These are phyloP conservation scores for Mycena belliarum DNA, from an alignment of 768 basidiomycete genomes.

Conservation along the genomic window DNA sequence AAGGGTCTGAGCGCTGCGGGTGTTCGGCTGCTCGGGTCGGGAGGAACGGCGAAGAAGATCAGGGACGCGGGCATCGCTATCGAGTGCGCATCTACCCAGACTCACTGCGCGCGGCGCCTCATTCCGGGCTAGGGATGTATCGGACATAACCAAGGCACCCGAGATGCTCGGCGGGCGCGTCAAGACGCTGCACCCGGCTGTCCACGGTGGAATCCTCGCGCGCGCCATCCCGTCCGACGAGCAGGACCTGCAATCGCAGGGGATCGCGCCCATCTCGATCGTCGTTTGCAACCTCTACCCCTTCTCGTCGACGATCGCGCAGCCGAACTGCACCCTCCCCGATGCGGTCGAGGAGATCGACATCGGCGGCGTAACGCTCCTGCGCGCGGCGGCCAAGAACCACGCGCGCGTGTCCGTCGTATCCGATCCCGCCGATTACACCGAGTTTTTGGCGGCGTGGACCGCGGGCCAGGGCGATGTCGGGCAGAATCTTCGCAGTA, in stretches of 20 bases:
- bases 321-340: conserved; percentile 85
- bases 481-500: conserved; percentile 67
- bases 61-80: conserved; percentile 90
- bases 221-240: conserved; percentile 90
- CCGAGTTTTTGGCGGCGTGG: conserved; percentile 77
- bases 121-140: conserved; percentile 74
- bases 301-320: conserved; percentile 87
- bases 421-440: conserved; percentile 88
- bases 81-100: conserved; percentile 59
- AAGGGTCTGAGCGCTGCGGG: conserved; percentile 79
- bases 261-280: conserved; percentile 90
- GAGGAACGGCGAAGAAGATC: conserved; percentile 97
- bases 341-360: conserved; percentile 98
- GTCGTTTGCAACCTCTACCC: conserved; percentile 99
- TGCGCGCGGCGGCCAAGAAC: conserved; percentile 98
- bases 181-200: conserved; percentile 96
- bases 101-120: not conserved
- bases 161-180: conserved; percentile 99
- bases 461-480: conserved; percentile 74
- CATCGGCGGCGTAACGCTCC: conserved; percentile 96
- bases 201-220: conserved; percentile 97
- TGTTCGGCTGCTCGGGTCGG: conserved; percentile 88
- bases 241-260: conserved; percentile 77
- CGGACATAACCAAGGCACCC: conserved; percentile 95
- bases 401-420: conserved; percentile 90